Evolutionary conservation across 225 moss, liverwort and hornwort species (phyloP), one percentile per base, ranked within the genome.

Genomic region (Sphagnum contortum): DNA sequence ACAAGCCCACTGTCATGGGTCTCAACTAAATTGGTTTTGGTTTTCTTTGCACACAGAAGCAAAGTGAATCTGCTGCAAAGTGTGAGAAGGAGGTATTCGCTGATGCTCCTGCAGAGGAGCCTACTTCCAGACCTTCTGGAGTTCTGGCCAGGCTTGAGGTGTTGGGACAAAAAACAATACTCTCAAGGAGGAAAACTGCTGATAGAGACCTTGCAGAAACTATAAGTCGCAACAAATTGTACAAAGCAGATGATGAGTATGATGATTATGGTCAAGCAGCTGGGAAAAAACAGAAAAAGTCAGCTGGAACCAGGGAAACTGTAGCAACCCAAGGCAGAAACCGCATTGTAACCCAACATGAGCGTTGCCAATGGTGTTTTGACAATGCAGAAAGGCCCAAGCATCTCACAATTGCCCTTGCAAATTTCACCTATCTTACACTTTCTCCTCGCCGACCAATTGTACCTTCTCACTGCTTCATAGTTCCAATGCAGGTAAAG

Each of bases 331-430:
- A 77, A 49, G 68, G 51, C 55, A 77, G 69, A 55, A 85, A 75
- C 60, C 89, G 73, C 47, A 80, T 91, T 49, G 69, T 75, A 72
- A 85, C 88, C 11, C 86, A 81, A 69, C 79, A 85, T 49, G 95
- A 92, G 71, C 83, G 87, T 9, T 95, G 95, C 62, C 80, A 84
- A 63, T 75, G 79, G 5, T 95, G 95, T 73, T 95, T 88, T 47
- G 98, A 91, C 72, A 99, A 91, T 64, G 68, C 75, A 10, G 73
- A 77, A 45, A 85, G 93, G 74, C 90, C 91, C 52, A 93, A 93
- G 79, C 89, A 99, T 72, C 87, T 99, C 56, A 89, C 93, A 29
- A 80, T 99, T 68, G 92, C 98, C 48, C 93, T 99, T 63, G 98
- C 93, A 9, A 93, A 99, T 77, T 81, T 74, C 63, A 80, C 81